Base-by-base conservation (phyloP, 208 protist genomes). In the Trypanosoma mega region DNA sequence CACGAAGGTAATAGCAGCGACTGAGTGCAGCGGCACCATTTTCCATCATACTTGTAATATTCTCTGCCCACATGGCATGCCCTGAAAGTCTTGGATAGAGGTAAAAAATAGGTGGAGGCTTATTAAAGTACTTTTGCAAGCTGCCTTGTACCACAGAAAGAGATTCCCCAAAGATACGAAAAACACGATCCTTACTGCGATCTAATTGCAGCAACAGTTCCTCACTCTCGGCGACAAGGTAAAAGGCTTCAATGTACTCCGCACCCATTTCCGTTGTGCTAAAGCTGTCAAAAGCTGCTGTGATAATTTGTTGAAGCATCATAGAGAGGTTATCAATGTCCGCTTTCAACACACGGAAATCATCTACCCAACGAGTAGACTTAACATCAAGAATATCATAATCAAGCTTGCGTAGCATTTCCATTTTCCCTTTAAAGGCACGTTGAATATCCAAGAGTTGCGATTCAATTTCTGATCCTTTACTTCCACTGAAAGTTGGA, bases 321-420 rank as follows among this genome's bases (percentile, higher is more conserved):
- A 97, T 90, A 7, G 98, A 96, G 41, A 99, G 80, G 70, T 98
- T 98, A 67, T 98, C 97, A 36, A 99, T 82, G 61, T 96, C 94
- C 26, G 82, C 82, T 80, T 99, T 99, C 72, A 98, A 94, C 8
- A 82, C 70, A 52, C 92, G 92, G 83, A 97, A 99, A 75, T 99
- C 96, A 70, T 99, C 97, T 39, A 98, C 93, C 97, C 97, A 99
- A 54, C 86, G 68, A 24, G 97, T 98, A 8, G 92, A 84, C 78
- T 98, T 99, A 33, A 99, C 97, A 64, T 99, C 97, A 44, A 99
- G 87, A 57, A 99, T 97, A 70, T 97, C 81, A 69, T 98, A 98
- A 31, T 95, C 80, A 37, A 99, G 78, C 50, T 84, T 68, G 11
- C 87, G 85, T 29, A 99, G 82, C 52, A 82, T 68, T 47, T 90